These are phyloP conservation scores for Carex pumila DNA, from an alignment of 176 grass and related monocot species.

Conservation along the genomic window DNA sequence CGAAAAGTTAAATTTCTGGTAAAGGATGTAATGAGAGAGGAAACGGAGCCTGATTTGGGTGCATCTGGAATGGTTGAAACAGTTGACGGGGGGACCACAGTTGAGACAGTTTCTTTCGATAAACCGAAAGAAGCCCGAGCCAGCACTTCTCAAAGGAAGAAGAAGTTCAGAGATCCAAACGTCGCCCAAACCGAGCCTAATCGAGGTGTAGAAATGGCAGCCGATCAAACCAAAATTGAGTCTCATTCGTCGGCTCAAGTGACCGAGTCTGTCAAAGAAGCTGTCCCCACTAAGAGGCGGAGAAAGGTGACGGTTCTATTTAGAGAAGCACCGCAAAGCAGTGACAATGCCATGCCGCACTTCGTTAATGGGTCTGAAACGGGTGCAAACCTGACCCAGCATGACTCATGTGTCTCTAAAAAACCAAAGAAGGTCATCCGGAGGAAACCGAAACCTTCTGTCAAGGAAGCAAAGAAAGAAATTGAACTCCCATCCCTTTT, in stretches of 20 bases:
- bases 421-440: not conserved
- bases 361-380: slow-evolving; percentile 7
- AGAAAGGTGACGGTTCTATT: slow-evolving; percentile 24
- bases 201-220: slow-evolving; percentile 13
- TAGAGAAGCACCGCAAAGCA: slow-evolving; percentile 7
- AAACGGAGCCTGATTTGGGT: not conserved
- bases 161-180: slow-evolving; percentile 20
- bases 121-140: not conserved
- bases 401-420: not conserved
- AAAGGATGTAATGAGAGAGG: slow-evolving; percentile 23
- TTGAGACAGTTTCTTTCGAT: not conserved
- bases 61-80: not conserved
- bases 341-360: not conserved
- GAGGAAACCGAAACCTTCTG: slow-evolving; percentile 9
- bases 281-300: not conserved
- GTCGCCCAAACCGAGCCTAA: slow-evolving; percentile 30
- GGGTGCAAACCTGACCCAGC: not conserved
- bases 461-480: slow-evolving; percentile 12
- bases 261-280: slow-evolving; percentile 21
- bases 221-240: slow-evolving; percentile 15
- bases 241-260: slow-evolving; percentile 9
- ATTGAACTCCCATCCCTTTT: not conserved
- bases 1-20: slow-evolving; percentile 22
- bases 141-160: not conserved
- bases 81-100: not conserved